Base-by-base conservation (phyloP, 2,329 filamentous ascomycete species). In the Graphiopsis chlorocephala region DNA sequence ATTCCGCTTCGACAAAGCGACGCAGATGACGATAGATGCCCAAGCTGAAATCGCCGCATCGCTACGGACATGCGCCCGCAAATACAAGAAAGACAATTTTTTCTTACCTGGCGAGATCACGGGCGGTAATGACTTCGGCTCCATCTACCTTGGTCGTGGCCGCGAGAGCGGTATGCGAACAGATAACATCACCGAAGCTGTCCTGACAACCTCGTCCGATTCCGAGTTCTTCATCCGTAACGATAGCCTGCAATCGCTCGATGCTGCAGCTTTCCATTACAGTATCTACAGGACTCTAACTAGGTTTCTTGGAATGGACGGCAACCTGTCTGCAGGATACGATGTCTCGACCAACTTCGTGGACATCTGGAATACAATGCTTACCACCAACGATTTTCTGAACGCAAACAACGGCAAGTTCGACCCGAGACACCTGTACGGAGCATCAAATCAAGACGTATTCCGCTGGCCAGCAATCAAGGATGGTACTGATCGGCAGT, bases 1-100 rank as follows among this genome's bases (percentile, higher is more conserved):
- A 0, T 88, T 86, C 71, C 83, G 87, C 61, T 87, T 88, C 74
- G 87, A 90, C 76, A 90, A 90, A 74, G 87, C 86, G 1, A 84
- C 85, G 15, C 86, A 88, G 70, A 82, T 85, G 15, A 88, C 87
- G 0, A 81, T 88, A 6, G 87, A 89, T 71, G 82, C 86, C 0
- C 79, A 87, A 65, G 86, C 81, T 8, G 81, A 85, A 47, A 88
- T 86, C 72, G 86, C 85, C 25, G 76, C 80, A 23, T 80, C 81
- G 10, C 83, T 88, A 70, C 80, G 87, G 38, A 77, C 82, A 48
- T 89, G 87, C 72, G 87, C 87, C 11, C 73, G 76, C 6, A 73
- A 76, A 20, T 76, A 84, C 42, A 84, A 84, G 38, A 89, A 89
- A 72, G 71, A 83, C 0, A 89, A 89, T 70, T 89, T 89, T 72